Conservation (phyloP, 192 early-diverging fungal genomes). For the Allomyces arbusculus region DNA sequence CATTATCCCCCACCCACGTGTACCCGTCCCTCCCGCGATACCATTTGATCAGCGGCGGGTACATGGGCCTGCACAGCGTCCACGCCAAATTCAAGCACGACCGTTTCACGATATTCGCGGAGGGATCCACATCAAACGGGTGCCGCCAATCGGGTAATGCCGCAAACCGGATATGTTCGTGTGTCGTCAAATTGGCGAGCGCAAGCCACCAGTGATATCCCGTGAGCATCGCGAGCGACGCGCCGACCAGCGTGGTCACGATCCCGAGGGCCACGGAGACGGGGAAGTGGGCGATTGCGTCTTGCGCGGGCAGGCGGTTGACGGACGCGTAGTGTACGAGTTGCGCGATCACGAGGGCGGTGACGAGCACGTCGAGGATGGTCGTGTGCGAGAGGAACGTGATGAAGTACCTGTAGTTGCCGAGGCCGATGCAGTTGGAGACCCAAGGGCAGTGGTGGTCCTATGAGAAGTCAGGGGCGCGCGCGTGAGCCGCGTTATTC, state of each 20-base stretch:
- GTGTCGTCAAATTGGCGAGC: conserved; percentile 60
- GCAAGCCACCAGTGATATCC: conserved; percentile 55
- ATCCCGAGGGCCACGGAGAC: conserved; percentile 42
- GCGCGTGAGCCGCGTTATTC: not conserved
- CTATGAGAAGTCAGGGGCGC: conserved; percentile 28
- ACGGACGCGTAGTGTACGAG: conserved; percentile 21
- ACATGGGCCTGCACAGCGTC: no score
- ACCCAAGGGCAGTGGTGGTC: conserved; percentile 92
- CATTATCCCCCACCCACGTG: no score
- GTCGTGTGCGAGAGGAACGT: conserved; percentile 44
- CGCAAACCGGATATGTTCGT: conserved; percentile 43
- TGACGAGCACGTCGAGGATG: conserved; percentile 35
- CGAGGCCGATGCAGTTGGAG: conserved; percentile 72
- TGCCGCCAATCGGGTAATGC: no score
- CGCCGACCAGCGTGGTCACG: conserved; percentile 34
- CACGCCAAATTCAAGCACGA: no score
- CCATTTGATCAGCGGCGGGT: no score
- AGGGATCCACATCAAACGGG: no score
- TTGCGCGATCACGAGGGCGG: conserved; percentile 36
- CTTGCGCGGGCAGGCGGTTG: conserved; percentile 4
- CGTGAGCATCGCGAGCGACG: conserved; percentile 50
- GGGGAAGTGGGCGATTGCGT: conserved; percentile 16
- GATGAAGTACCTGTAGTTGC: conserved; percentile 68
- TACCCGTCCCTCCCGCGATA: no score
- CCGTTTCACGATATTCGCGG: no score